Percentiles rank a stretch among this genome's conserved stretches.
phyloP scores from a whole-genome alignment of 345 rosid species.

The Gossypium anomalum region DNA sequence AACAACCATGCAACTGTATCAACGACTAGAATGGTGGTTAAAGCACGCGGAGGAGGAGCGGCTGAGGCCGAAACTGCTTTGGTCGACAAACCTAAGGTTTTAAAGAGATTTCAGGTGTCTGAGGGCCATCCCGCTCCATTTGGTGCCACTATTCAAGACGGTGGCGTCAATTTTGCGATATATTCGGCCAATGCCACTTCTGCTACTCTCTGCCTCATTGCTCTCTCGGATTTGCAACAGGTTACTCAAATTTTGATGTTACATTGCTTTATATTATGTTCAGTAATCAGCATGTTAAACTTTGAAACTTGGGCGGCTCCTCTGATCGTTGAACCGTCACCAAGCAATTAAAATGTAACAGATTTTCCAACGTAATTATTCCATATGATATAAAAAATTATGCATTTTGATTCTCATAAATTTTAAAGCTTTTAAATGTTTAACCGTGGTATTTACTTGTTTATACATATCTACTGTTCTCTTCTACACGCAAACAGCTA shows the following conservation, averaged over 20 bases:
- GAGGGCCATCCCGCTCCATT: slow-evolving; percentile 68
- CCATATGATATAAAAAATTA: background rate
- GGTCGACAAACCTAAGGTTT: slow-evolving; percentile 35
- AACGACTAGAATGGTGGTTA: slow-evolving; percentile 10
- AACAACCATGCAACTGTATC: background rate
- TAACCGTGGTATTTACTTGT: background rate
- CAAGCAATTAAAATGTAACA: background rate
- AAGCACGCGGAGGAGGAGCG: slow-evolving; percentile 28
- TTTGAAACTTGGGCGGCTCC: background rate
- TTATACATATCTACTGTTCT: background rate
- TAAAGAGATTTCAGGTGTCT: slow-evolving; percentile 36
- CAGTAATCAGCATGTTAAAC: background rate
- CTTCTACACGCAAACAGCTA: background rate
- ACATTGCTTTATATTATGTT: background rate
- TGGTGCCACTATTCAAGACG: slow-evolving; percentile 63
- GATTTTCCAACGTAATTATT: background rate
- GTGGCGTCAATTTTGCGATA: slow-evolving; percentile 82
- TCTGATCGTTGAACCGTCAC: background rate
- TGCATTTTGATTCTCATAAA: background rate
- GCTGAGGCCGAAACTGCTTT: slow-evolving; percentile 40
- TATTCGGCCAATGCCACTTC: slow-evolving; percentile 69
- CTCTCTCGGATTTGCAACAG: slow-evolving; percentile 60
- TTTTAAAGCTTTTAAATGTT: background rate
- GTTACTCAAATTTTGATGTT: slow-evolving; percentile 23
- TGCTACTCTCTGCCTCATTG: slow-evolving; percentile 67